Evolutionary conservation across 306 rosid genomes (phyloP).

Genomic region (Arachis hypogaea): DNA sequence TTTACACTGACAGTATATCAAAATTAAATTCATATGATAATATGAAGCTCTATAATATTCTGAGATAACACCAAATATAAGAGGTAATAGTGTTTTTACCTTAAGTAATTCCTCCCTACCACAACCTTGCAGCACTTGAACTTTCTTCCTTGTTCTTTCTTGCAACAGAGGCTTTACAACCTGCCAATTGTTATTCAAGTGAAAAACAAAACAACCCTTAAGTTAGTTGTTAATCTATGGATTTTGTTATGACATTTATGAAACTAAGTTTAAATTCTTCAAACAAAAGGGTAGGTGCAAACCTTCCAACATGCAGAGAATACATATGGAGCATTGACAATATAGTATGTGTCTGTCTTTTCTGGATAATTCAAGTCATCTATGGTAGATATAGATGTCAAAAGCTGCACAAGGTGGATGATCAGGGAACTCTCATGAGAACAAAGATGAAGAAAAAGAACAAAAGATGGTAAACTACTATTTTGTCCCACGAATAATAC

Average conservation of each 20-base stretch:
- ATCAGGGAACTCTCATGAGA: background rate
- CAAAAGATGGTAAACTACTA: background rate
- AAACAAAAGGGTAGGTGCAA: slow-evolving; percentile 31
- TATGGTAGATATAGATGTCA: slow-evolving; percentile 84
- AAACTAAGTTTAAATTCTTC: slow-evolving; percentile 13
- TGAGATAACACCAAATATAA: background rate
- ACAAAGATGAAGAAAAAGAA: slow-evolving; percentile 6
- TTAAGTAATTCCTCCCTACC: slow-evolving; percentile 90
- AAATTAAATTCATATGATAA: too few species aligned
- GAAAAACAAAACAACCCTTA: background rate
- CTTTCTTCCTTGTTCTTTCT: slow-evolving; percentile 91
- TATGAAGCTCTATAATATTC: too few species aligned
- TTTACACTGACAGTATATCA: too few species aligned
- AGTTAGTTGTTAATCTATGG: slow-evolving; percentile 23
- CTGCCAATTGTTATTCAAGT: slow-evolving; percentile 45
- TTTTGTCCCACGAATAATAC: too few species aligned
- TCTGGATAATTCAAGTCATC: slow-evolving; percentile 98
- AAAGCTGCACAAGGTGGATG: slow-evolving; percentile 60
- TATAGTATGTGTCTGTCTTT: slow-evolving; percentile 86
- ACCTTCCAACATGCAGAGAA: slow-evolving; percentile 99
- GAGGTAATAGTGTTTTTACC: slow-evolving; percentile 44
- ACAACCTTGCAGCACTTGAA: slow-evolving; percentile 86
- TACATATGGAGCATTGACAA: slow-evolving; percentile 85
- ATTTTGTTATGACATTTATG: slow-evolving; percentile 6
- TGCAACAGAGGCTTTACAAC: slow-evolving; percentile 94